Evolutionary conservation across 2,329 filamentous ascomycete genomes (phyloP), one percentile per base, ranked within the genome.

Genomic region (Penicillium sp.): DNA sequence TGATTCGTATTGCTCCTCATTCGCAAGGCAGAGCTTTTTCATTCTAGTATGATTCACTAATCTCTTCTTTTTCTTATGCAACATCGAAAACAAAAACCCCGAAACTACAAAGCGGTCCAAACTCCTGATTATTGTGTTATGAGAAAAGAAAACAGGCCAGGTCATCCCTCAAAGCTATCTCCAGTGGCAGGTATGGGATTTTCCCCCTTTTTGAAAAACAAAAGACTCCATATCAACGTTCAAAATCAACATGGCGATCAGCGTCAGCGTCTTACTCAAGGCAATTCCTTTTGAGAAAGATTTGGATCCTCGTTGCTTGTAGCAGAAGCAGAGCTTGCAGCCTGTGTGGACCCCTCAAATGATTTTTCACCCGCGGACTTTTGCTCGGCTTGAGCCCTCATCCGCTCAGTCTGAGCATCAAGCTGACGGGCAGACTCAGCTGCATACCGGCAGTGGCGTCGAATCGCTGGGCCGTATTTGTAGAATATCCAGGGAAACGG

Each of bases 401-500:
- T 48, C 3, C 45, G 45, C 13, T 48, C 25, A 28, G 45, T n/a
- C 45, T 28, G 28, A n/a, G 45, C 25, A 48, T 48, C 45, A 10
- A 48, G 25, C 26, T 48, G 25, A 28, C 25, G 45, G 14, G 45
- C 45, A 26, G 25, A 48, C 7, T 48, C 45, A 10, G 45, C 45
- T 3, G 45, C 45, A 48, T 48, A 48, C 30, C 25, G 25, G 10
- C 45, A 48, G 8, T 48, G 45, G 25, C 45, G 25, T 14, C 45
- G 25, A 14, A 48, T 48, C 3, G 45, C 45, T 7, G 45, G 45
- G 7, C 45, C 45, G 16, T n/a, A 48, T 30, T 48, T 48, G 22
- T 48, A 48, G 19, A 48, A 48, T 48, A 48, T 30, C 45, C 45
- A 48, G 26, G 45, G 45, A 16, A 48, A 48, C 8, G 25, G 45